Percentiles rank a stretch among this genome's conserved stretches.
Evolutionary conservation across 2,329 filamentous ascomycete genomes (phyloP).

Genomic region (Pseudocercospora fijiensis): DNA sequence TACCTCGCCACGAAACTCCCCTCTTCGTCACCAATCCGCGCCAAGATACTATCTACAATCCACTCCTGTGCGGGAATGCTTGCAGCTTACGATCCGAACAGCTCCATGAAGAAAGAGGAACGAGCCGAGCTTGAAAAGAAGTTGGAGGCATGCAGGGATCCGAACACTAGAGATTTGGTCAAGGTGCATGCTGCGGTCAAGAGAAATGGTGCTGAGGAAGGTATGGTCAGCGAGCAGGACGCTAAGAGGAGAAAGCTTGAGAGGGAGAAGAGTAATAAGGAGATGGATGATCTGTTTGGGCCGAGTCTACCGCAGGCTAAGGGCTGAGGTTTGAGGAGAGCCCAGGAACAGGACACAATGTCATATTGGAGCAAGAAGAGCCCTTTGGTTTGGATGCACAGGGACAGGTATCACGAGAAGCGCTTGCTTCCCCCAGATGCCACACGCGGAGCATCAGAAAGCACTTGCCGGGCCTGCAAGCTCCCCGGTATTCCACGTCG

Average conservation of each 20-base stretch:
- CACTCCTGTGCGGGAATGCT: slow-evolving; percentile 44
- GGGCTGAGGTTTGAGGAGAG: neutral
- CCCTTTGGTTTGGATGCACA: no score
- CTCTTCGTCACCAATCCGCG: slow-evolving; percentile 19
- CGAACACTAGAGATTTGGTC: slow-evolving; percentile 70
- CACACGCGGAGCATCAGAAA: no score
- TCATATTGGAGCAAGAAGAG: neutral
- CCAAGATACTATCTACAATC: slow-evolving; percentile 43
- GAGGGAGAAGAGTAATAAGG: slow-evolving; percentile 41
- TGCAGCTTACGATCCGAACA: slow-evolving; percentile 26
- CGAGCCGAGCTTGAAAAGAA: slow-evolving; percentile 58
- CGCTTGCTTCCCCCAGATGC: no score
- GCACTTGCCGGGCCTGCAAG: no score
- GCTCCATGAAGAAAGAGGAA: slow-evolving; percentile 36
- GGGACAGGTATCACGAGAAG: no score
- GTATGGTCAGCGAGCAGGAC: slow-evolving; percentile 43
- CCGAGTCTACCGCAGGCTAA: slow-evolving; percentile 25
- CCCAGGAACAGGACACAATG: no score
- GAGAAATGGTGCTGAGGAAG: slow-evolving; percentile 41
- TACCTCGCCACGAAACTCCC: slow-evolving; percentile 49
- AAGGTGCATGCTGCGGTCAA: slow-evolving; percentile 64
- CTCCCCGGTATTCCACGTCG: neutral
- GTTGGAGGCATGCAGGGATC: slow-evolving; percentile 70
- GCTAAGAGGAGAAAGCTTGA: slow-evolving; percentile 48
- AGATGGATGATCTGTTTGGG: slow-evolving; percentile 49